Conservation (phyloP, 108 stramenopile species). For the Cylindrotheca closterium region DNA sequence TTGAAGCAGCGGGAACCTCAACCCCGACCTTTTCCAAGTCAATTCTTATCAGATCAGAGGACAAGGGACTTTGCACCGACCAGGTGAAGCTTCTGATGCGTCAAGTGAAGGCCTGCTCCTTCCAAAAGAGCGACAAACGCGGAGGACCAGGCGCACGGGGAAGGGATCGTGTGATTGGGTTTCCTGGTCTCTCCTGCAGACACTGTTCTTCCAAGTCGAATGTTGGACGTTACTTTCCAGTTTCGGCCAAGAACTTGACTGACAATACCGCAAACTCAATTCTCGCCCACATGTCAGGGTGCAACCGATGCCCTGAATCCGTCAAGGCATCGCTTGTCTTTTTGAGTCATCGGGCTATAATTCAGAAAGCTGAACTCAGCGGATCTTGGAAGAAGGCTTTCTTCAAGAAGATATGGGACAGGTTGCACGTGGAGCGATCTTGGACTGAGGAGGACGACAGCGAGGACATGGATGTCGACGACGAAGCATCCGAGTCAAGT, state of each 20-base stretch:
- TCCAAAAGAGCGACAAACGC: constrained; percentile 68
- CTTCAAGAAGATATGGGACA: constrained; percentile 80
- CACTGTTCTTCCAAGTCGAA: constrained; percentile 50
- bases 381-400: constrained; percentile 80
- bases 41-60: constrained; percentile 50
- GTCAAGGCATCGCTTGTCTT: constrained; percentile 77
- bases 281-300: constrained; percentile 54
- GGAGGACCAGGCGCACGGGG: constrained; percentile 61
- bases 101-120: constrained; percentile 78
- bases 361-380: constrained; percentile 73
- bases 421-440: constrained; percentile 63
- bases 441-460: constrained; percentile 33
- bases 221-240: constrained; percentile 79
- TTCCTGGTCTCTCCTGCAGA: constrained; percentile 64
- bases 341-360: constrained; percentile 63
- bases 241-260: constrained; percentile 80
- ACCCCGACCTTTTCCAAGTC: constrained; percentile 23
- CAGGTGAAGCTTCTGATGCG: constrained; percentile 70
- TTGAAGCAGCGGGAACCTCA: constrained; percentile 32
- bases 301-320: constrained; percentile 60
- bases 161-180: constrained; percentile 62
- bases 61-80: constrained; percentile 68
- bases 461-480: constrained; percentile 30
- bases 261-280: constrained; percentile 77
- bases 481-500: constrained; percentile 12